Evolutionary conservation across 352 stramenopile genomes (phyloP), one percentile per base, ranked within the genome.

Genomic region (Pythium folliculosum): DNA sequence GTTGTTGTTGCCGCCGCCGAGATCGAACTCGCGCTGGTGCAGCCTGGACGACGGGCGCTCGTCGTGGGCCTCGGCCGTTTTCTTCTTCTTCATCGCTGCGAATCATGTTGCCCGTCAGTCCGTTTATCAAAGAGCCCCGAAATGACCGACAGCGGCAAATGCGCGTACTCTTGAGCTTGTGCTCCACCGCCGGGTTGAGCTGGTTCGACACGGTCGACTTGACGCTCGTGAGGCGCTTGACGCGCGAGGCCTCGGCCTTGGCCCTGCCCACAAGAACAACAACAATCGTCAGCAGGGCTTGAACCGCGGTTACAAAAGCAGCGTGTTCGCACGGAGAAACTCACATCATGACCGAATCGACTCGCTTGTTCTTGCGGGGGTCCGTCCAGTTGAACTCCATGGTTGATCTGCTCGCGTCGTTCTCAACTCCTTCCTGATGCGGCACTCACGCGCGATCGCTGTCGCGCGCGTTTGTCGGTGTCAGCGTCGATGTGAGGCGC

Each of bases 381-480:
- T 93, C 84, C 21, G 77, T 77, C 86, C 86, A 95, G 77, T 95
- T 95, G 77, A 86, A 95, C 30, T 90, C 77, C 84, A 92, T 92
- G 2, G 6, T 8, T 51, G 13, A 3, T 55, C 27, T 32, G 22
- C 14, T 22, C 3, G 19, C 17, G 16, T 13, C 5, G 53, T 47
- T 50, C 38, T 61, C 30, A 0, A 2, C 38, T 14, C n/a, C 22
- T 59, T 21, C 21, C 10, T 21, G 13, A 43, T 50, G 53, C 21
- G 9, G 45, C 25, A 43, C 50, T 23, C 16, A 5, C 27, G 1
- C 2, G 5, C 27, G 27, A 32, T 32, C 27, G 27, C 27, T 16
- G 32, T 43, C 22, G 32, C 35, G 30, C 21, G n/a, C n/a, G n/a
- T n/a, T n/a, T 32, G 27, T 32, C 27, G 27, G 37, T 40, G 35